A percentile compares a stretch with the other conserved stretches of the same genome.
Conservation (phyloP, 108 stramenopile genomes). For the Nannochloropsis gaditana region DNA sequence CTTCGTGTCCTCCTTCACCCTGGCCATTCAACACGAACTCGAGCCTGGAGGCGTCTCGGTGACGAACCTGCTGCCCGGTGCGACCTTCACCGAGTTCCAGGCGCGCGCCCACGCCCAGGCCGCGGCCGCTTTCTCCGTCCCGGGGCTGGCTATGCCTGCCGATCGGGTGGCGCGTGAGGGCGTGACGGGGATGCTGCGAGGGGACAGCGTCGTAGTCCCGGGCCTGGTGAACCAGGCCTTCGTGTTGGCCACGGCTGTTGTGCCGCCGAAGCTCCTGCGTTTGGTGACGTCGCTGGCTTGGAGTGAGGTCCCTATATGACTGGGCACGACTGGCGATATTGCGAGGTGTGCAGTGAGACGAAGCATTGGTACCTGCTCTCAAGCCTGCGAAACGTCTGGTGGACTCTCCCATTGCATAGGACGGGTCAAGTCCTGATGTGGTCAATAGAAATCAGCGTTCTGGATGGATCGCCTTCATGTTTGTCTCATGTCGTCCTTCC, state of each 20-base stretch:
- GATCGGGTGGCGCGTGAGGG: conserved; percentile 9
- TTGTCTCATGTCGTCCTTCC: too few relatives aligned
- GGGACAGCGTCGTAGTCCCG: not conserved
- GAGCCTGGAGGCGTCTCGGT: not conserved
- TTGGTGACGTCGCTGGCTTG: not conserved
- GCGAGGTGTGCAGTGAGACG: too few relatives aligned
- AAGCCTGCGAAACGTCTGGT: too few relatives aligned
- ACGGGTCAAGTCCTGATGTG: too few relatives aligned
- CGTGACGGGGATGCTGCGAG: not conserved
- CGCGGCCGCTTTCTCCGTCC: not conserved
- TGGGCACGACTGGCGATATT: too few relatives aligned
- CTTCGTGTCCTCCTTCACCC: not conserved
- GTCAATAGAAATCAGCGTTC: too few relatives aligned
- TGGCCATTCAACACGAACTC: not conserved
- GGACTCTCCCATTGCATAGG: too few relatives aligned
- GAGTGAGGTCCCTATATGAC: not conserved
- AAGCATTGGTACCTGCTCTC: too few relatives aligned
- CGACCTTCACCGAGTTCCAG: not conserved
- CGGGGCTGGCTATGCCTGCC: not conserved
- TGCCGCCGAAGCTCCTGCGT: not conserved
- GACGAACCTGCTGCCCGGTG: not conserved
- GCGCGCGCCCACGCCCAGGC: not conserved
- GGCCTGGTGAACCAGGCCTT: not conserved
- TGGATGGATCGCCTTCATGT: too few relatives aligned
- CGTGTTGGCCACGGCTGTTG: not conserved